A percentile compares a stretch with the other conserved stretches of the same genome.
These are phyloP conservation scores for Microcyclospora pomicola DNA, from an alignment of 2,329 filamentous ascomycete species.

Conservation along the genomic window DNA sequence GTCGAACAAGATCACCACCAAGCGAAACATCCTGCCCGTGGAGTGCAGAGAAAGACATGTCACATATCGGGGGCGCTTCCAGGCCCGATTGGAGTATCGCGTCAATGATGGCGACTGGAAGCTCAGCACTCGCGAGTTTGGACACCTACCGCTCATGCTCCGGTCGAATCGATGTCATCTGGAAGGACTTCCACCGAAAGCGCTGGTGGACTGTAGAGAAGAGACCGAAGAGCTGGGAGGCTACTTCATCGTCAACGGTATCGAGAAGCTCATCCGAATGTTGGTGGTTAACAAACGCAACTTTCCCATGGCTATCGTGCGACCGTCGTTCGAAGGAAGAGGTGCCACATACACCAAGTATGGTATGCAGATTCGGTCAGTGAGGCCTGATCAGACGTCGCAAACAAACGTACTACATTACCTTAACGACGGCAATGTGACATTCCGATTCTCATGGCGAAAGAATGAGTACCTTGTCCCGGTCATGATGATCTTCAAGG, in stretches of 20 bases:
- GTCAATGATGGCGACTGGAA: slow-evolving; percentile 78
- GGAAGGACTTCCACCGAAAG: slow-evolving; percentile 66
- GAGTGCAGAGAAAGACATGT: slow-evolving; percentile 91
- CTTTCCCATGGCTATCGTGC: slow-evolving; percentile 86
- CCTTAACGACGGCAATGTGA: slow-evolving; percentile 87
- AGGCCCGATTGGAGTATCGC: slow-evolving; percentile 68
- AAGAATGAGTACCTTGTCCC: slow-evolving; percentile 96
- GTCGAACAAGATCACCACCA: slow-evolving; percentile 65
- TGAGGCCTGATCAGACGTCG: slow-evolving; percentile 92
- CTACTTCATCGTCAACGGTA: slow-evolving; percentile 96
- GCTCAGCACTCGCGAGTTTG: slow-evolving; percentile 72
- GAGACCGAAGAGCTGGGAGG: slow-evolving; percentile 93
- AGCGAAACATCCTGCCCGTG: slow-evolving; percentile 75
- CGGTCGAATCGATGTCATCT: slow-evolving; percentile 85
- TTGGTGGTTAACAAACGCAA: slow-evolving; percentile 83
- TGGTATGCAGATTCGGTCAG: slow-evolving; percentile 81
- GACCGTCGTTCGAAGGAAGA: slow-evolving; percentile 77
- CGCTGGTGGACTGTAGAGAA: slow-evolving; percentile 76
- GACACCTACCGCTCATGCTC: slow-evolving; percentile 84
- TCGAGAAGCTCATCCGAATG: slow-evolving; percentile 90
- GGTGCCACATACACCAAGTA: slow-evolving; percentile 77
- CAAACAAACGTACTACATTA: slow-evolving; percentile 97
- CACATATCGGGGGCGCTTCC: slow-evolving; percentile 78
- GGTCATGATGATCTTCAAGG: slow-evolving; percentile 92
- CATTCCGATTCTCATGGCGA: slow-evolving; percentile 93